Percentiles rank a stretch among this genome's conserved stretches.
Conservation (phyloP, 805 yeast species). For the Saccharomycopsis sp. region DNA sequence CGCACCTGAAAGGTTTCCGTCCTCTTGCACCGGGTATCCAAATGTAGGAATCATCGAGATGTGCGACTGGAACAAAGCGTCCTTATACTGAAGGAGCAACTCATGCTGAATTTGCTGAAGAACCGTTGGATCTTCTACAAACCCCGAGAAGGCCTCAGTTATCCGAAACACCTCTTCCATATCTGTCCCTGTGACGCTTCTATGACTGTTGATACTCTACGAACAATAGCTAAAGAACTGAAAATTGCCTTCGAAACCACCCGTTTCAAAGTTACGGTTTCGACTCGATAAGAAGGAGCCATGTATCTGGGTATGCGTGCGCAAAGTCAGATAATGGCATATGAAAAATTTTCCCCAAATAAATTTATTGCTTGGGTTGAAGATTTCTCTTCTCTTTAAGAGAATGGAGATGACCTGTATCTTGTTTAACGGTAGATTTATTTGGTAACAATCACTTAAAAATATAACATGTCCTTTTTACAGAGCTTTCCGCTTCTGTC, state of each 20-base stretch:
- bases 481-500: conserved; percentile 34
- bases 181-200: background rate
- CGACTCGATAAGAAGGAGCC: background rate
- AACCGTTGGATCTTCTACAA: background rate
- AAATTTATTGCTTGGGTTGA: too few species aligned
- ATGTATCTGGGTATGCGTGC: background rate
- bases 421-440: too few species aligned
- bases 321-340: background rate
- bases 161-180: background rate
- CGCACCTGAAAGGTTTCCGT: background rate
- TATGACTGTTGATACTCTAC: background rate
- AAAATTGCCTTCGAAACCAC: background rate
- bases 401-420: too few species aligned
- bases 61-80: background rate
- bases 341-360: too few species aligned
- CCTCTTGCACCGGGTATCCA: background rate
- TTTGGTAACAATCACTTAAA: too few species aligned
- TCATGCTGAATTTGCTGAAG: background rate
- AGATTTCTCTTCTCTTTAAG: too few species aligned
- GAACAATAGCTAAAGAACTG: background rate
- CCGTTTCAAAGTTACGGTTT: background rate
- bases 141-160: background rate
- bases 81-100: background rate
- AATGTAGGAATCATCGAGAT: background rate
- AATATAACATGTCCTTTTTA: conserved; percentile 3